These are phyloP conservation scores for Xylaria bambusicola DNA, from an alignment of 495 filamentous ascomycete genomes.

Conservation along the genomic window DNA sequence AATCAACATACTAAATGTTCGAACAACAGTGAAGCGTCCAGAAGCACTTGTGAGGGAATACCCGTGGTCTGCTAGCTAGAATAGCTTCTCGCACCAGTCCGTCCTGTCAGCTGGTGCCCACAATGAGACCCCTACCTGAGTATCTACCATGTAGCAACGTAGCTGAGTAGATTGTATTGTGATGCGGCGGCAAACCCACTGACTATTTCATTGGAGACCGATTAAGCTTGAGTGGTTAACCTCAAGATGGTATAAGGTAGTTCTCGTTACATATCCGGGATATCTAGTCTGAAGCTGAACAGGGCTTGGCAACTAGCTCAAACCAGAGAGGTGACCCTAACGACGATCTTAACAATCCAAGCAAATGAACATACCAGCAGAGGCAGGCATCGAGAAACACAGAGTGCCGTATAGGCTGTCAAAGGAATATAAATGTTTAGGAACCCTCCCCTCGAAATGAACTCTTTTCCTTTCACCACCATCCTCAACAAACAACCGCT, in stretches of 20 bases:
- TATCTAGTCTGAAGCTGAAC: conserved; percentile 3
- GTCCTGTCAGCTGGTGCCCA: neutral
- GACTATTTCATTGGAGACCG: conserved; percentile 3
- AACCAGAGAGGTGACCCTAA: neutral
- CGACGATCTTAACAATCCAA: neutral
- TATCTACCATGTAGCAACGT: too few relatives aligned
- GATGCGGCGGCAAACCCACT: neutral
- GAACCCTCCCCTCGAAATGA: neutral
- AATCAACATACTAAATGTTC: too few relatives aligned
- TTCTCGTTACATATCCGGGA: neutral
- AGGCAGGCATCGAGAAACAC: neutral
- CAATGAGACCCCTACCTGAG: neutral
- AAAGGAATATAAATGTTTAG: neutral
- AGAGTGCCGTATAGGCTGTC: neutral
- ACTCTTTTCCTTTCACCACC: neutral
- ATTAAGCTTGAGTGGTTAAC: neutral
- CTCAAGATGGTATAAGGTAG: neutral
- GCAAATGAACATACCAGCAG: neutral
- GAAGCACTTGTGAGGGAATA: neutral
- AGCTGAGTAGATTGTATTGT: neutral
- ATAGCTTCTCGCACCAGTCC: neutral
- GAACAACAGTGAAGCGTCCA: too few relatives aligned
- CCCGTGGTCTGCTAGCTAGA: neutral
- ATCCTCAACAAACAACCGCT: neutral
- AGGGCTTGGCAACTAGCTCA: neutral